These are phyloP conservation scores for Trichothecium roseum DNA, from an alignment of 2,329 filamentous ascomycete species.

Conservation along the genomic window DNA sequence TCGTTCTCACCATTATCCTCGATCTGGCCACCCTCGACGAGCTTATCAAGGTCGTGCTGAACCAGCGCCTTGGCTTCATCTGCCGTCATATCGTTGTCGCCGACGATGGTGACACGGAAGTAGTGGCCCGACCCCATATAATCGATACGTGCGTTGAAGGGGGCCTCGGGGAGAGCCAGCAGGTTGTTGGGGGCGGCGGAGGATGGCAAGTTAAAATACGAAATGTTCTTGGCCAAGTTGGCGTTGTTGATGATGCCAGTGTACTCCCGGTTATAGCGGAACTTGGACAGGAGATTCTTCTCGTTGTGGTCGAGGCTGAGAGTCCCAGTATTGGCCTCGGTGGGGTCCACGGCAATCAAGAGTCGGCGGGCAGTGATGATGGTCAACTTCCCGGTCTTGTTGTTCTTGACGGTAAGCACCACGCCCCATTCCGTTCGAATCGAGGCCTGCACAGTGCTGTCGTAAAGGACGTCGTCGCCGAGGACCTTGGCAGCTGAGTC, in stretches of 20 bases:
- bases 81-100: conserved; percentile 9
- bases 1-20: conserved; percentile 8
- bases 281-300: conserved; percentile 19
- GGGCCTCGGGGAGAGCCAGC: conserved; percentile 9
- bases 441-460: conserved; percentile 19
- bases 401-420: conserved; percentile 14
- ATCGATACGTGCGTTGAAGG: conserved; percentile 14
- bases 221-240: conserved; percentile 13
- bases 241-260: conserved; percentile 18
- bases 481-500: conserved; percentile 22
- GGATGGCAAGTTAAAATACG: conserved; percentile 8
- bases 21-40: conserved; percentile 16
- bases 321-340: conserved; percentile 15
- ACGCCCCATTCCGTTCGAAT: conserved; percentile 15
- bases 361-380: conserved; percentile 22
- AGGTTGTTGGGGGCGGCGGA: conserved; percentile 11
- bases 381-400: conserved; percentile 10
- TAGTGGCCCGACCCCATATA: conserved; percentile 19
- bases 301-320: conserved; percentile 22
- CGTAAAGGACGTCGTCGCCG: conserved; percentile 23
- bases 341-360: conserved; percentile 25
- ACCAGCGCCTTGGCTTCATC: conserved; percentile 14
- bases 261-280: conserved; percentile 21
- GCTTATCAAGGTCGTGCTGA: conserved; percentile 13
- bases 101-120: conserved; percentile 19